These are phyloP conservation scores for Ciborinia camelliae DNA, from an alignment of 2,329 filamentous ascomycete species.

Conservation along the genomic window DNA sequence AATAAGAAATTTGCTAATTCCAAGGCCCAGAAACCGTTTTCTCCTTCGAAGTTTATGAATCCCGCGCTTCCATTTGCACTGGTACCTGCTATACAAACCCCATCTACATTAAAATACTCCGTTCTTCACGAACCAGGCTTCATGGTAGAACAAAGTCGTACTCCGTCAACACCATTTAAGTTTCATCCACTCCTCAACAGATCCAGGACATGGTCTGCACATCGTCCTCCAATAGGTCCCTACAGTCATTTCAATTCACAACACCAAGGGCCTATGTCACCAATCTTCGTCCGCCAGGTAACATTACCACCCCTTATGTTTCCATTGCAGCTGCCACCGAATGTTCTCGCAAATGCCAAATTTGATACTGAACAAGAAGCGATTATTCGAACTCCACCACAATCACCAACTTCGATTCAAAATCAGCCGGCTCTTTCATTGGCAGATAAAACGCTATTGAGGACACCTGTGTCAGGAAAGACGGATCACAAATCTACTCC, in stretches of 20 bases:
- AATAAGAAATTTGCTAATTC: background rate
- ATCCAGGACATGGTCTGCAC: background rate
- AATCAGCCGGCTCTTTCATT: background rate
- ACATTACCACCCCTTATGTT: background rate
- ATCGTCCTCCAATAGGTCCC: background rate
- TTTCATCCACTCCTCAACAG: background rate
- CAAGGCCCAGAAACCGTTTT: background rate
- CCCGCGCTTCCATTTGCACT: background rate
- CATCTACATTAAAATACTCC: constrained; percentile 2
- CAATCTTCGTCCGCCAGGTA: background rate
- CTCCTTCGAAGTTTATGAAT: background rate
- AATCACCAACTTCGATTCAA: background rate
- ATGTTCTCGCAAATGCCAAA: background rate
- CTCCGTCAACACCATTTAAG: background rate
- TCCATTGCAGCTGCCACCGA: background rate
- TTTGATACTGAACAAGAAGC: background rate
- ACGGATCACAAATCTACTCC: constrained; percentile 7
- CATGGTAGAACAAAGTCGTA: constrained; percentile 1
- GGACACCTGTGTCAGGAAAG: constrained; percentile 3
- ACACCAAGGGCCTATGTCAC: background rate
- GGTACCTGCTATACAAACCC: background rate
- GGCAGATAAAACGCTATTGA: background rate
- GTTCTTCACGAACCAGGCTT: constrained; percentile 4
- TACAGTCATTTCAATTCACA: background rate
- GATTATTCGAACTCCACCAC: background rate